Percentiles rank a stretch among this genome's conserved stretches.
These are phyloP conservation scores for Coemansia sp. DNA, from an alignment of 371 early-diverging fungal species.

Conservation along the genomic window DNA sequence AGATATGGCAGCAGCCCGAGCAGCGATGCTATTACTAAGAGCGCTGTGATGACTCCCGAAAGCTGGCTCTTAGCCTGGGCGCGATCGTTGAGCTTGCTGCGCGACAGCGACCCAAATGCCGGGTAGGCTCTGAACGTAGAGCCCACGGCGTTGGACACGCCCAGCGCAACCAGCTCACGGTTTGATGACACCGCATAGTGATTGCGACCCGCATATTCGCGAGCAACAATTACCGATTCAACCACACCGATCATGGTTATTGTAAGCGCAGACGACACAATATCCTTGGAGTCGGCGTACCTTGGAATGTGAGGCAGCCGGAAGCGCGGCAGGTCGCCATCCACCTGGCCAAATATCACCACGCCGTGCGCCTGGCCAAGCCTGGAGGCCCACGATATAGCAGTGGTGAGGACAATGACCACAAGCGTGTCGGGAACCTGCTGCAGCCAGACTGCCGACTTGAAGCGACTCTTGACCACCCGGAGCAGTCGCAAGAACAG, in stretches of 20 bases:
- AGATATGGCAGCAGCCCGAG: constrained; percentile 78
- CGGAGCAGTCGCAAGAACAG: constrained; percentile 63
- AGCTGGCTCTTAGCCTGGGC: constrained; percentile 90
- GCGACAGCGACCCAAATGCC: constrained; percentile 86
- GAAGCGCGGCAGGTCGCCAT: constrained; percentile 63
- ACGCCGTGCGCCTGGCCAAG: constrained; percentile 70
- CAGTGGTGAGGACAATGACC: constrained; percentile 69
- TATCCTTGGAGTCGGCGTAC: constrained; percentile 63
- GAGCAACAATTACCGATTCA: constrained; percentile 89
- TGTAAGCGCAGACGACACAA: constrained; percentile 68
- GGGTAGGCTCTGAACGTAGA: constrained; percentile 83
- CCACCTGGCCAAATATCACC: constrained; percentile 70
- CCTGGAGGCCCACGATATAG: constrained; percentile 60
- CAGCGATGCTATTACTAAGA: constrained; percentile 74
- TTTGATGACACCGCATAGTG: constrained; percentile 89
- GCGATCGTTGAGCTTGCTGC: constrained; percentile 86
- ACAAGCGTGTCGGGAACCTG: constrained; percentile 86
- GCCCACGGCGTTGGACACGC: constrained; percentile 78
- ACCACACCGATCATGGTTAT: constrained; percentile 94
- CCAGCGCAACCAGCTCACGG: constrained; percentile 93
- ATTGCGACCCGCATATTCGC: constrained; percentile 84
- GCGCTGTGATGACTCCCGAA: constrained; percentile 76
- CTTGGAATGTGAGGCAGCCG: constrained; percentile 62
- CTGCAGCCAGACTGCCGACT: constrained; percentile 58
- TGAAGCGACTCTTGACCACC: constrained; percentile 58